phyloP scores from a whole-genome alignment of 805 yeast genomes.

The Ogataea ganodermae region DNA sequence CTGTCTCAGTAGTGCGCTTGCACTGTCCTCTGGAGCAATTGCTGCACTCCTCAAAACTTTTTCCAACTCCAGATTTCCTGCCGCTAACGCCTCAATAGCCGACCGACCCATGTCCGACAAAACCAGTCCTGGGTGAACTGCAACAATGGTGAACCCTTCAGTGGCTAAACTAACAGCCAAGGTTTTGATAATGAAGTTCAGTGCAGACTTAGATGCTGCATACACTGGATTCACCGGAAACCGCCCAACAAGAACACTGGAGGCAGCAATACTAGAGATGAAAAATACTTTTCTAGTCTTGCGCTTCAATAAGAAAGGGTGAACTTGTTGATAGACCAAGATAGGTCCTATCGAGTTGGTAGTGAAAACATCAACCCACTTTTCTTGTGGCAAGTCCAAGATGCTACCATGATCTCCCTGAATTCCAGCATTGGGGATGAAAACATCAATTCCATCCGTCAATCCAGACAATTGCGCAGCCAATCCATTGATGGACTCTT shows the following conservation, averaged over 20 bases:
- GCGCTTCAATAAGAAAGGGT: constrained; percentile 32
- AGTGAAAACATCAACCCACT: constrained; percentile 1
- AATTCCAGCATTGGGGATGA: constrained; percentile 39
- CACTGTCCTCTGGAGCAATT: no score
- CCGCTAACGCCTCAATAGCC: no score
- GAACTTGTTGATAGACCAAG: constrained; percentile 31
- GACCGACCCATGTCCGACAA: constrained; percentile 8
- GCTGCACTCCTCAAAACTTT: no score
- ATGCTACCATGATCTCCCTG: background rate
- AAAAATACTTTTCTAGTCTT: constrained; percentile 33
- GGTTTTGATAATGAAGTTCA: constrained; percentile 33
- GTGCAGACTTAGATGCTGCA: constrained; percentile 40
- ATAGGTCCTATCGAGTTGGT: constrained; percentile 38
- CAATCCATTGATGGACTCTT: constrained; percentile 22
- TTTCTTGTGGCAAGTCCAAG: background rate
- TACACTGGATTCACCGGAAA: constrained; percentile 26
- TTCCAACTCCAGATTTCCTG: no score
- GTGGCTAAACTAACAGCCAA: constrained; percentile 29
- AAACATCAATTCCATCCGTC: constrained; percentile 35
- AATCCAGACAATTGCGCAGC: constrained; percentile 17
- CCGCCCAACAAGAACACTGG: constrained; percentile 29
- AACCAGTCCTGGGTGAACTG: constrained; percentile 16
- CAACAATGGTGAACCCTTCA: constrained; percentile 21
- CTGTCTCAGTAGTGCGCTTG: no score
- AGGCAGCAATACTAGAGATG: constrained; percentile 34